These are phyloP conservation scores for Knoxia roxburghii DNA, from an alignment of 257 asterid species.

Conservation along the genomic window DNA sequence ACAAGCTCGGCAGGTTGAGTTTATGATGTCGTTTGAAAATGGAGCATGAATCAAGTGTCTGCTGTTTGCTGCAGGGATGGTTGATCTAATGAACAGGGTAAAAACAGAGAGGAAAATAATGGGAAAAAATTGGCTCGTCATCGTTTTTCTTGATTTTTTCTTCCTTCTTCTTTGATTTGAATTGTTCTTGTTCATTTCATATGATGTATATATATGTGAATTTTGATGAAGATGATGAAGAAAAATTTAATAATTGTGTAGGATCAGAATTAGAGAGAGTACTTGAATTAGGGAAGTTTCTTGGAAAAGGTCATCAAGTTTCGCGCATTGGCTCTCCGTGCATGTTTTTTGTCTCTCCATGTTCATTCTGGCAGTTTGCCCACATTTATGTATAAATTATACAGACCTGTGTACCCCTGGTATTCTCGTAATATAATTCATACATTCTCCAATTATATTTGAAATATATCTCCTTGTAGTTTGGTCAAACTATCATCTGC, in stretches of 20 bases:
- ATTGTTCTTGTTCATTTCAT: no score
- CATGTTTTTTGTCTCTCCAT: no score
- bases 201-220: background rate
- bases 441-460: no score
- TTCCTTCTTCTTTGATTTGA: background rate
- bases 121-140: slow-evolving; percentile 12
- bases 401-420: no score
- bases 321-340: background rate
- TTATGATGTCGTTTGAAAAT: slow-evolving; percentile 6
- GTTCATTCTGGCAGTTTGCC: no score
- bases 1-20: slow-evolving; percentile 31
- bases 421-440: no score
- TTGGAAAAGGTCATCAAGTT: slow-evolving; percentile 1
- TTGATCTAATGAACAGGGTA: slow-evolving; percentile 4
- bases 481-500: no score
- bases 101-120: slow-evolving; percentile 12
- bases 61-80: slow-evolving; percentile 1
- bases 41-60: background rate
- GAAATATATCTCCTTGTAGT: no score
- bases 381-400: no score
- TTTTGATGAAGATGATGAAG: background rate
- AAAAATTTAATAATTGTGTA: background rate
- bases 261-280: background rate
- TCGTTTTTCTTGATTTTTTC: background rate
- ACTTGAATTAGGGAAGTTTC: slow-evolving; percentile 17